Conservation (phyloP, 164 flowering plant species). For the Berberis thunbergii region DNA sequence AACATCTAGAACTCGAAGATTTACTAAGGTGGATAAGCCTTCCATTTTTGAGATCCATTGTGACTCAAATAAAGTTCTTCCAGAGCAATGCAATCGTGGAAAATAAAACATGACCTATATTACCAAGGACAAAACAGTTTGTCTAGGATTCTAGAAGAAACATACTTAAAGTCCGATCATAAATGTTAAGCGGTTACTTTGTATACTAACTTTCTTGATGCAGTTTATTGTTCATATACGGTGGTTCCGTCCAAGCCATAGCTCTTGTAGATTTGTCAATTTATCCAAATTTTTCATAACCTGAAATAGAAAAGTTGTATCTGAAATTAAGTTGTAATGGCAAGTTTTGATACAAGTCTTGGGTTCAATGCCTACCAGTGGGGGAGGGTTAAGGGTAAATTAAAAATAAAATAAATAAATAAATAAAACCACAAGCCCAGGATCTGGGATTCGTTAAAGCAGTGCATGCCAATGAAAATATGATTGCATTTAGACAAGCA, state of each 20-base stretch:
- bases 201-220: slow-evolving; percentile 83
- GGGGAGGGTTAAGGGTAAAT: no score
- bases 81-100: slow-evolving; percentile 78
- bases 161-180: slow-evolving; percentile 78
- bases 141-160: no score
- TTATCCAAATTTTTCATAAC: slow-evolving; percentile 80
- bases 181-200: slow-evolving; percentile 91
- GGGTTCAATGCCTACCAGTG: no score
- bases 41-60: slow-evolving; percentile 87
- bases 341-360: no score
- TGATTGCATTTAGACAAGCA: no score
- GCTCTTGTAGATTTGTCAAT: slow-evolving; percentile 63
- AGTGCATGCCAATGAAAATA: no score
- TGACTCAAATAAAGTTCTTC: slow-evolving; percentile 98
- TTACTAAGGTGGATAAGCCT: slow-evolving; percentile 66
- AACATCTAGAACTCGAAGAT: slow-evolving; percentile 75
- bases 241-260: slow-evolving; percentile 93
- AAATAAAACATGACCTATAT: no score
- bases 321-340: no score
- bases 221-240: slow-evolving; percentile 64
- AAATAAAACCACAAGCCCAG: no score
- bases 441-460: no score
- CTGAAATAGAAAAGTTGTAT: slow-evolving; percentile 28
- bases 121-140: no score
- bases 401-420: no score